Conservation (phyloP, 163 green algal genomes). For the Scenedesmus sp. region DNA sequence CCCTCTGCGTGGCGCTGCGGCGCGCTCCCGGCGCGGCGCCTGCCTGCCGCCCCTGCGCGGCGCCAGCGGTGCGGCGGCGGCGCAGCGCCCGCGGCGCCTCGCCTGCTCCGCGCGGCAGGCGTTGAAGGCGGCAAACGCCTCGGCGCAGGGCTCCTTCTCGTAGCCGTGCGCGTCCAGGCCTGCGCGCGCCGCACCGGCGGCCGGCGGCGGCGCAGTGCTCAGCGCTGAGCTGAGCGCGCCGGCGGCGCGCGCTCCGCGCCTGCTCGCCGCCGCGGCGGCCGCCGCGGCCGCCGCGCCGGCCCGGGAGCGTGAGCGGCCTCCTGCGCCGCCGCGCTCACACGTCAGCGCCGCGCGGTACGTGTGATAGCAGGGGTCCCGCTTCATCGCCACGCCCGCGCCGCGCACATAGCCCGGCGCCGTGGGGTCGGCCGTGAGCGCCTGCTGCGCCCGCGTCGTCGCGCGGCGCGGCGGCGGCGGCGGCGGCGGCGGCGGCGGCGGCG, state of each 20-base stretch:
- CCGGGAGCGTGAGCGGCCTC: background rate
- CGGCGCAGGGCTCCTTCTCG: constrained; percentile 24
- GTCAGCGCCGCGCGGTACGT: constrained; percentile 5
- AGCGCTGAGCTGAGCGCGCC: too few species aligned
- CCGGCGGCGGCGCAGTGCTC: background rate
- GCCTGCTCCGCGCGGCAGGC: constrained; percentile 4
- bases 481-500: too few species aligned
- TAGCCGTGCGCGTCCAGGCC: constrained; percentile 34
- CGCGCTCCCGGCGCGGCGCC: background rate
- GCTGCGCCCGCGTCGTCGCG: too few species aligned
- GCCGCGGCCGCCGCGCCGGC: background rate
- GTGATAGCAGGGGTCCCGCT: constrained; percentile 5
- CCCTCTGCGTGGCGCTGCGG: too few species aligned
- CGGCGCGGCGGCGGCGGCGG: too few species aligned
- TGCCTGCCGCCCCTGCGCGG: background rate
- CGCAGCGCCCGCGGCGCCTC: too few species aligned
- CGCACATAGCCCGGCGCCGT: too few species aligned
- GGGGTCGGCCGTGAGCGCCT: too few species aligned
- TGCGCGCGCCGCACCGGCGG: background rate
- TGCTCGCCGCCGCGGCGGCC: background rate
- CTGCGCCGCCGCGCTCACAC: background rate
- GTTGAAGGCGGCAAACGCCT: constrained; percentile 32
- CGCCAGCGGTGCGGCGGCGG: background rate
- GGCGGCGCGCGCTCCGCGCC: too few species aligned
- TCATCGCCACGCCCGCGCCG: background rate